Evolutionary conservation across 2,329 filamentous ascomycete genomes (phyloP), one percentile per base, ranked within the genome.

Genomic region (Orbilia oligospora): DNA sequence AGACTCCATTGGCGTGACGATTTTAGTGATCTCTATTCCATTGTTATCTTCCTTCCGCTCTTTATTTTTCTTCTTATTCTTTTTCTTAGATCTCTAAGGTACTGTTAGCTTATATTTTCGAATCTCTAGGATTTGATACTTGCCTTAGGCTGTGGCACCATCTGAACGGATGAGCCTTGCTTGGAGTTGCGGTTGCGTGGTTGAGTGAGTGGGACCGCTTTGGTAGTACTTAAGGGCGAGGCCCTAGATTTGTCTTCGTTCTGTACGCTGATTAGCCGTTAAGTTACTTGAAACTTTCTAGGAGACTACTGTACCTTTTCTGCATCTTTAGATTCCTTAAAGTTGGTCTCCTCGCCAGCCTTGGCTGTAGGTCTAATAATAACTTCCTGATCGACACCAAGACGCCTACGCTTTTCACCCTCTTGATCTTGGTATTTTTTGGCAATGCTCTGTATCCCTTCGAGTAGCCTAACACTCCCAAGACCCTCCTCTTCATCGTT

Each of bases 101-200:
- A 14, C 1, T n/a, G 46, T 72, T 38, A 65, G 44, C 30, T n/a
- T 5, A 6, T 33, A 18, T 16, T 44, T 14, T 46, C 41, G 5
- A 22, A 10, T 5, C 2, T 33, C 3, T 8, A 18, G 1, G 0
- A n/a, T 27, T 33, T 46, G 12, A 22, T 65, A 16, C 44, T 12
- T 69, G 69, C 75, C 48, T 78, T 78, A 8, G 75, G 75, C 41
- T 78, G 75, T 10, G 75, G 75, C 16, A 68, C 56, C 75, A 78
- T 69, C 22, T 72, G 68, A 44, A 78, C 16, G 2, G 53, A 38
- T 6, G 63, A 24, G 14, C 16, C 10, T 56, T 64, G 68, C 12
- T 72, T 78, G 5, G 24, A 22, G 12, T 55, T 20, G 5, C 75
- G 61, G 9, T 9, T 33, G 2, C 75, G 63, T 16, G 68, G 75